Base-by-base conservation (phyloP, 2,329 filamentous ascomycete genomes). In the Coleophoma cylindrospora region DNA sequence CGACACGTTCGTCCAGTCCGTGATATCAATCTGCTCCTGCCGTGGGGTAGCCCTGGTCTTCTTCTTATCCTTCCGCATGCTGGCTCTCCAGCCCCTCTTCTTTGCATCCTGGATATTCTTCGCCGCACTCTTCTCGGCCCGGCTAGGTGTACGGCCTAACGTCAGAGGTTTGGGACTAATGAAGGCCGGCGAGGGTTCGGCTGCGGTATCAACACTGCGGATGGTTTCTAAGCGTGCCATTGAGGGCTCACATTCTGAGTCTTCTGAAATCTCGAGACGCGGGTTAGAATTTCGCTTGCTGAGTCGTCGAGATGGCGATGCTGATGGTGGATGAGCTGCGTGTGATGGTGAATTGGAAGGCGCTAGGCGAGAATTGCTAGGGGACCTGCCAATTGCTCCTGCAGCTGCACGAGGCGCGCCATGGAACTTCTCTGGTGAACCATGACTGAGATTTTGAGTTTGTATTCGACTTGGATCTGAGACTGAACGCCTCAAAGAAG, bases 41-140 rank as follows among this genome's bases (percentile, higher is more conserved):
- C 72, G 65, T 53, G 66, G 71, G 45, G 67, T 68, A 57, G 70
- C 74, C 53, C 64, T 70, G 50, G 56, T 55, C 56, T 70, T 67
- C 43, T 69, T 66, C 51, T 70, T 70, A 46, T 66, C 72, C 34
- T 57, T 57, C 44, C 51, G 54, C 50, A 61, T 56, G 54, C 58
- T 62, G n/a, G 58, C 54, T 50, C 62, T 57, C 80, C 81, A 84
- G 1, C 81, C 80, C 33, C 71, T 73, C 57, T 72, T 74, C 66
- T 76, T 80, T 1, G 81, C 81, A 53, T 84, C 80, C 15, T 76
- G 72, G 27, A 84, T 79, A 56, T 84, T 85, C 66, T 79, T 83
- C 10, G 79, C 74, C 6, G 81, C 81, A 50, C 80, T 81, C 27
- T 79, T 70, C 60, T 80, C 77, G 2, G 80, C 80, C 38, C 81